Evolutionary conservation across 495 filamentous ascomycete genomes (phyloP), one percentile per base, ranked within the genome.

Genomic region (Talaromyces adpressus): DNA sequence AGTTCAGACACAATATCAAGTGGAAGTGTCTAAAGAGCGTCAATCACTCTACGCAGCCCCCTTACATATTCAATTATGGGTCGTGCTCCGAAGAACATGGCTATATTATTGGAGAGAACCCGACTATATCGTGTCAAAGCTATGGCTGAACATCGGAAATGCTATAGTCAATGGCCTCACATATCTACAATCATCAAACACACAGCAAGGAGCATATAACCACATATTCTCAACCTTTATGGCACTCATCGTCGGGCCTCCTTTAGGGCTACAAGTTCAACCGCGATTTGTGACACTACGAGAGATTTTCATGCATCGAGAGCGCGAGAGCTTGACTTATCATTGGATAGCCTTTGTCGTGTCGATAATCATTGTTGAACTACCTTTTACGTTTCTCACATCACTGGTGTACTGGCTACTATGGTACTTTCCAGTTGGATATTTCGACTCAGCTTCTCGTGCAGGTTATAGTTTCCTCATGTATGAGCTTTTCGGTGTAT

Each of bases 151-250:
- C 62, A 72, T 73, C 22, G 51, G 77, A 9, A 72, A 77, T 8
- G 60, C 84, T 2, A 79, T 96, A 22, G 94, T 96, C 77, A 93
- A 94, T 71, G 92, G 91, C 47, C 93, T 98, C 80, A 91, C 91
- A 59, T 96, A 97, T 80, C 92, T 86, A 82, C 82, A 88, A 20
- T 83, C 90, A 0, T 72, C 85, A 63, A 90, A 88, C 76, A 84
- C 82, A 22, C 75, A 85, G n/a, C 90, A 95, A 72, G 93, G 91
- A 64, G 85, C 96, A 14, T 91, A 94, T 68, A 96, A 95, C 72
- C 90, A 93, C 71, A 89, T 95, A 79, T 96, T 95, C 75, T 81
- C 86, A 74, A 87, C 96, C 70, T 96, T 97, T 81, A 87, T 93
- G 81, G 76, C 96, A 32, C 79, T 92, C 68, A 92, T 86, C 25